Conservation (phyloP, 2,329 filamentous ascomycete genomes). For the Fusarium udum region DNA sequence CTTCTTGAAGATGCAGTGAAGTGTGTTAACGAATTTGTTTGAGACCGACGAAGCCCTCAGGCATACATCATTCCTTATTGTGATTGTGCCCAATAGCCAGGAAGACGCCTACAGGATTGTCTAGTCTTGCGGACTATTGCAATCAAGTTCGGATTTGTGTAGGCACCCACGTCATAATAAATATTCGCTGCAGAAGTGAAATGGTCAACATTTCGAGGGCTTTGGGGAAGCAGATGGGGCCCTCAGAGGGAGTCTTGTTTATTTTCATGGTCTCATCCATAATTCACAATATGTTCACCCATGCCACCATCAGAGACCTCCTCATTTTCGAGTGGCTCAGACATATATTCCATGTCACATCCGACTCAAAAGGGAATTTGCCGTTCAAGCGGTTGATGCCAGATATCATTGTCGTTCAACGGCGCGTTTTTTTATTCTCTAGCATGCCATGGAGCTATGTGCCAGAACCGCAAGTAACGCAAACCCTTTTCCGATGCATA, state of each 20-base stretch:
- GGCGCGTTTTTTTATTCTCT: slow-evolving; percentile 46
- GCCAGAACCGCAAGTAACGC: slow-evolving; percentile 46
- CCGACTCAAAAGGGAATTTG: slow-evolving; percentile 18
- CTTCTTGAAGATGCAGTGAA: not conserved
- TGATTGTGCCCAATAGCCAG: not conserved
- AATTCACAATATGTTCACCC: slow-evolving; percentile 26
- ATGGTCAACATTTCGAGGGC: not conserved
- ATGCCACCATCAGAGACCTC: slow-evolving; percentile 27
- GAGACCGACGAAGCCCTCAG: no score
- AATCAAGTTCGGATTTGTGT: no score
- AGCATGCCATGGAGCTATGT: slow-evolving; percentile 42
- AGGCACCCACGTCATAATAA: not conserved
- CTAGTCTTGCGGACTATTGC: not conserved
- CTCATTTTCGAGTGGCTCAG: slow-evolving; percentile 18
- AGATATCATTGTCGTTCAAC: slow-evolving; percentile 44
- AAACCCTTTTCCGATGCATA: slow-evolving; percentile 46
- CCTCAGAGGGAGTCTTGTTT: slow-evolving; percentile 29
- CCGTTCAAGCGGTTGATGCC: slow-evolving; percentile 35
- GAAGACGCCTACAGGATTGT: no score
- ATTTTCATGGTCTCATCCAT: slow-evolving; percentile 35
- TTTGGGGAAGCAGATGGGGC: slow-evolving; percentile 7
- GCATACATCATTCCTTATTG: not conserved
- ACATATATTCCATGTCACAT: slow-evolving; percentile 4
- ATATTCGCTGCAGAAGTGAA: not conserved
- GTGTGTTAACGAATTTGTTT: not conserved